These are phyloP conservation scores for Galerina marginata DNA, from an alignment of 768 basidiomycete genomes.

Conservation along the genomic window DNA sequence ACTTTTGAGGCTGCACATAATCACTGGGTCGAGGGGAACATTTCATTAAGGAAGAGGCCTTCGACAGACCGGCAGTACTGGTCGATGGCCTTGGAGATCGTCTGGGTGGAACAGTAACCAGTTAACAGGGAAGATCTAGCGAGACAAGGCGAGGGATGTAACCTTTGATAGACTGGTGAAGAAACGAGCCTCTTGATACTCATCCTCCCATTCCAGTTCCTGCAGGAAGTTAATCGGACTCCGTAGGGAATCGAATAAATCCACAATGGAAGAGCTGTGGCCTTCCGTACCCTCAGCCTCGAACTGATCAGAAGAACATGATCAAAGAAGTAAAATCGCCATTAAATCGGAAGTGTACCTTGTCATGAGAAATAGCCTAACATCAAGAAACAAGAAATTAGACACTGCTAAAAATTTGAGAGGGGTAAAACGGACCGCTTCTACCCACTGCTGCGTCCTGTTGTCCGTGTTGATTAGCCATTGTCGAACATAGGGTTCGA, in stretches of 20 bases:
- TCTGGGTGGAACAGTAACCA: conserved; percentile 49
- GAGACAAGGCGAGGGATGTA: not conserved
- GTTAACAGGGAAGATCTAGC: not conserved
- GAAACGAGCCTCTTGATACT: conserved; percentile 87
- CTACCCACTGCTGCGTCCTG: conserved; percentile 94
- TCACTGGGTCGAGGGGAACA: conserved; percentile 88
- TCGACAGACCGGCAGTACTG: conserved; percentile 91
- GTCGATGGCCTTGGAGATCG: conserved; percentile 88
- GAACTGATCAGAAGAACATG: conserved; percentile 50
- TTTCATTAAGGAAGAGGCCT: conserved; percentile 90
- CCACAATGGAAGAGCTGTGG: conserved; percentile 96
- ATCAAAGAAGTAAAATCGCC: conserved; percentile 5
- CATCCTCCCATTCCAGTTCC: conserved; percentile 91
- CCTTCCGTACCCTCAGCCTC: conserved; percentile 80
- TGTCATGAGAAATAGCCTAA: conserved; percentile 83
- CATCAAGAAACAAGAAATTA: conserved; percentile 8
- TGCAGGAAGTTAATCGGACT: conserved; percentile 89
- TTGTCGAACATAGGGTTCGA: conserved; percentile 85
- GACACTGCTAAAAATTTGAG: conserved; percentile 29
- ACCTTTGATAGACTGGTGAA: conserved; percentile 90
- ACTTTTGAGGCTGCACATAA: conserved; percentile 82
- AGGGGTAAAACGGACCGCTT: conserved; percentile 63
- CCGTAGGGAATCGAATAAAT: conserved; percentile 92
- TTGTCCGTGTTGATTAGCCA: conserved; percentile 90
- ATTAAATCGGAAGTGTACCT: conserved; percentile 47